phyloP scores from a whole-genome alignment of 2,329 filamentous ascomycete genomes.

The Fusarium tanahbumbuense region DNA sequence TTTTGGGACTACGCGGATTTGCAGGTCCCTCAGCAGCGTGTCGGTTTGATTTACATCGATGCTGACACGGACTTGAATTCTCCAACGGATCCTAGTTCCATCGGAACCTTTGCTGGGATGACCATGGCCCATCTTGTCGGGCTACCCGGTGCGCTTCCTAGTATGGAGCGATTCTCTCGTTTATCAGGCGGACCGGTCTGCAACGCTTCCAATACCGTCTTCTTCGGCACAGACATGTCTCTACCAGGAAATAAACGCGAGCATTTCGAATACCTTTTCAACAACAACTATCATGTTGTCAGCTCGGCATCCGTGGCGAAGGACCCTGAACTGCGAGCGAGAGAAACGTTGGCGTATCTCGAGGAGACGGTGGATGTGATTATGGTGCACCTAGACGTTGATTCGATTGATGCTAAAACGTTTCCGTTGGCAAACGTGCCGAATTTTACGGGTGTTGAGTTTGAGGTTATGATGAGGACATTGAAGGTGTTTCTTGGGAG shows the following conservation, averaged over 20 bases:
- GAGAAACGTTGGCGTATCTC: slow-evolving; percentile 27
- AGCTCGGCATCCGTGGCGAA: slow-evolving; percentile 28
- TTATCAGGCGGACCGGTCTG: slow-evolving; percentile 33
- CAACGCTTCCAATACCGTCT: slow-evolving; percentile 30
- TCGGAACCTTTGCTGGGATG: slow-evolving; percentile 38
- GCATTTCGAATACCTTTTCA: slow-evolving; percentile 39
- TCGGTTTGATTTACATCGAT: slow-evolving; percentile 42
- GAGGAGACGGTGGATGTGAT: slow-evolving; percentile 32
- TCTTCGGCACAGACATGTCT: slow-evolving; percentile 40
- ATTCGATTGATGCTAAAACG: slow-evolving; percentile 33
- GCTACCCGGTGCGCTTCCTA: slow-evolving; percentile 12
- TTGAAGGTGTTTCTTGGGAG: slow-evolving; percentile 16
- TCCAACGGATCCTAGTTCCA: slow-evolving; percentile 31
- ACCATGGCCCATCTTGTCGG: slow-evolving; percentile 37
- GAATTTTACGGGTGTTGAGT: slow-evolving; percentile 37
- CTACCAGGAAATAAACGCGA: slow-evolving; percentile 36
- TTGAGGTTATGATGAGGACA: slow-evolving; percentile 38
- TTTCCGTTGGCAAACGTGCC: slow-evolving; percentile 40
- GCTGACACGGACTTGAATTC: slow-evolving; percentile 39
- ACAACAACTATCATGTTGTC: slow-evolving; percentile 37
- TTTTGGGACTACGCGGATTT: slow-evolving; percentile 22
- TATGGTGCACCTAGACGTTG: slow-evolving; percentile 40
- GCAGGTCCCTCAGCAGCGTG: background rate
- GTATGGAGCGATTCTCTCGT: slow-evolving; percentile 35
- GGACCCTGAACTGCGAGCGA: slow-evolving; percentile 22